Base-by-base conservation (phyloP, 192 early-diverging fungal species). In the Backusella tuberculispora region DNA sequence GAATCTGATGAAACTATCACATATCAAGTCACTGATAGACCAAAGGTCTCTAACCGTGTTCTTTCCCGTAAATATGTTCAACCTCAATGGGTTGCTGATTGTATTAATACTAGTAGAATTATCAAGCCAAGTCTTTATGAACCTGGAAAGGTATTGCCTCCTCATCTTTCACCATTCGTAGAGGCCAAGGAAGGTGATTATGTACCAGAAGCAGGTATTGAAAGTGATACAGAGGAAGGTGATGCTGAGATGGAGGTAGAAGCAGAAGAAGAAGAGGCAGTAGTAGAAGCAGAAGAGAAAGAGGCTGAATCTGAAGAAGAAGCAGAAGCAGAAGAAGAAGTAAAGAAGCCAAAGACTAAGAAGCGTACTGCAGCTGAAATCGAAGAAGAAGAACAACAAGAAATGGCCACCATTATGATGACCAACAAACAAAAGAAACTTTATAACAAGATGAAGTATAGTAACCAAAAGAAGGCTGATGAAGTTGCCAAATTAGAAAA, bases 31-130 rank as follows among this genome's bases (percentile, higher is more conserved):
- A 81, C 87, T 37, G 98, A 99, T 83, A 90, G 97, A 29, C 96
- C 96, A 15, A 76, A 74, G 6, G 85, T 88, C 76, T 81, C 79
- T 72, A 86, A 92, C 69, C 85, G 84, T 72, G 88, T 91, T 81
- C 74, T 86, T 63, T 76, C 80, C 42, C 90, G 96, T 77, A 85
- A 85, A 12, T 98, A 96, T 74, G 85, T 98, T 44, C 98, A 98
- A 83, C 98, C 98, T n/a, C 98, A 99, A 83, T 99, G 98, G 98
- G 87, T 96, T 17, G 96, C 93, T 84, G 98, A 99, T 80, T 91
- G 89, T 76, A 86, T 98, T 71, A 99, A 99, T 70, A 93, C 94
- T 21, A 82, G 88, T 7, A 90, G 92, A 67, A 79, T 97, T 41
- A 78, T 98, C 63, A 72, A 80, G 21, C 70, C 81, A 14, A 80